Evolutionary conservation across 192 early-diverging fungal species (phyloP).

Genomic region (Linnemannia zychae): DNA sequence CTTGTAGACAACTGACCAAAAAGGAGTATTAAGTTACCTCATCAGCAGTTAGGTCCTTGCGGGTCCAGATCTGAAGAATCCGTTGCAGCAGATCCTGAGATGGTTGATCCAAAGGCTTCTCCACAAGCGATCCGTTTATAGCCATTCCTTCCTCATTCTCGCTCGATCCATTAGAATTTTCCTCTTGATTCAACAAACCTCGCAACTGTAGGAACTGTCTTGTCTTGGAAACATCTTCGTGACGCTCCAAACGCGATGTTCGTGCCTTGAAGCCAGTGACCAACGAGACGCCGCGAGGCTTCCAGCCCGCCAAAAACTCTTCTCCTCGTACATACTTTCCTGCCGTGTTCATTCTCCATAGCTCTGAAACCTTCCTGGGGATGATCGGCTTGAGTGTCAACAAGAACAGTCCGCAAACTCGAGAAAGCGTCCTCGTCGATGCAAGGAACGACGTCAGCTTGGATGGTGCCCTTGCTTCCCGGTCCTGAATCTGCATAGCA

Average conservation of each 20-base stretch:
- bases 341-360: slow-evolving; percentile 79
- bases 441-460: slow-evolving; percentile 58
- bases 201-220: slow-evolving; percentile 60
- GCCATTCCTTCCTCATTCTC: not conserved
- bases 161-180: not conserved
- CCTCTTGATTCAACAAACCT: not conserved
- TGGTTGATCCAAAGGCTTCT: slow-evolving; percentile 15
- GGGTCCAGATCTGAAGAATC: slow-evolving; percentile 35
- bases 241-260: slow-evolving; percentile 38
- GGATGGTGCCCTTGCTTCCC: slow-evolving; percentile 64
- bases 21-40: slow-evolving; percentile 9
- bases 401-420: slow-evolving; percentile 69
- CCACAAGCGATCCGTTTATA: slow-evolving; percentile 3
- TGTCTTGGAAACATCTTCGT: slow-evolving; percentile 58
- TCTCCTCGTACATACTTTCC: slow-evolving; percentile 80
- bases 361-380: slow-evolving; percentile 63
- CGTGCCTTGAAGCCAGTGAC: slow-evolving; percentile 67
- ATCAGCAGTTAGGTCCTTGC: slow-evolving; percentile 38
- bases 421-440: slow-evolving; percentile 56
- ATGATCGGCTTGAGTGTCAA: slow-evolving; percentile 71
- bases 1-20: not conserved
- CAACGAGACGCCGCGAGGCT: slow-evolving; percentile 76
- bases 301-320: slow-evolving; percentile 75
- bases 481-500: slow-evolving; percentile 69
- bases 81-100: slow-evolving; percentile 21